These are phyloP conservation scores for Paraleonurus japonicus DNA, from an alignment of 257 asterid genomes.

Conservation along the genomic window DNA sequence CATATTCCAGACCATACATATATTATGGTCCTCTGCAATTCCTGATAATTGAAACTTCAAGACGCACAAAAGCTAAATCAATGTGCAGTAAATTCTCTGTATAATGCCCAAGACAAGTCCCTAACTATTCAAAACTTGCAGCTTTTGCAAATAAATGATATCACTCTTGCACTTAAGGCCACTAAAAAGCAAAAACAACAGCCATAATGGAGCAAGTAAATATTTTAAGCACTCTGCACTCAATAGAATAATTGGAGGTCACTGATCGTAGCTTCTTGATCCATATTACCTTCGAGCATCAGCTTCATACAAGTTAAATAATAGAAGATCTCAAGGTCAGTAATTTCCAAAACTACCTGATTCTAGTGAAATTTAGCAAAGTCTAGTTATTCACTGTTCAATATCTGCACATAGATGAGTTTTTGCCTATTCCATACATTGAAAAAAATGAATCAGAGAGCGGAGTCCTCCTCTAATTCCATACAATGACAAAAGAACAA, in stretches of 20 bases:
- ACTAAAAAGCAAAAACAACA: conserved; percentile 6
- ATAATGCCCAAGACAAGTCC: neutral
- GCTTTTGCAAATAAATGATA: neutral
- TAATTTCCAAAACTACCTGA: neutral
- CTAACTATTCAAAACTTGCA: neutral
- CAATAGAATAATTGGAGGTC: neutral
- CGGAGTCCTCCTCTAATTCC: conserved; percentile 10
- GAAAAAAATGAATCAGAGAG: neutral
- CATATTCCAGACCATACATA: neutral
- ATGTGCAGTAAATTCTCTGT: neutral
- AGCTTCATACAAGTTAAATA: neutral
- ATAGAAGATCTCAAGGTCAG: neutral
- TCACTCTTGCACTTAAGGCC: neutral
- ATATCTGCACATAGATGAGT: neutral
- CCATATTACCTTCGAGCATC: neutral
- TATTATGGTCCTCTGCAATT: neutral
- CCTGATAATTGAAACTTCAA: neutral
- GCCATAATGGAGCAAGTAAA: neutral
- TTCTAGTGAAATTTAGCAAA: neutral
- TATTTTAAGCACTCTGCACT: too few species aligned
- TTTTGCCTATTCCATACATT: neutral
- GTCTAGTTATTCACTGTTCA: neutral
- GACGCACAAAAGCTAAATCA: neutral
- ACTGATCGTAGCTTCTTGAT: neutral
- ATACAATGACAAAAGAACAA: neutral